Percentiles rank a stretch among this genome's conserved stretches.
These are phyloP conservation scores for Lentinula novae-zelandiae DNA, from an alignment of 1,284 basidiomycete species.

Conservation along the genomic window DNA sequence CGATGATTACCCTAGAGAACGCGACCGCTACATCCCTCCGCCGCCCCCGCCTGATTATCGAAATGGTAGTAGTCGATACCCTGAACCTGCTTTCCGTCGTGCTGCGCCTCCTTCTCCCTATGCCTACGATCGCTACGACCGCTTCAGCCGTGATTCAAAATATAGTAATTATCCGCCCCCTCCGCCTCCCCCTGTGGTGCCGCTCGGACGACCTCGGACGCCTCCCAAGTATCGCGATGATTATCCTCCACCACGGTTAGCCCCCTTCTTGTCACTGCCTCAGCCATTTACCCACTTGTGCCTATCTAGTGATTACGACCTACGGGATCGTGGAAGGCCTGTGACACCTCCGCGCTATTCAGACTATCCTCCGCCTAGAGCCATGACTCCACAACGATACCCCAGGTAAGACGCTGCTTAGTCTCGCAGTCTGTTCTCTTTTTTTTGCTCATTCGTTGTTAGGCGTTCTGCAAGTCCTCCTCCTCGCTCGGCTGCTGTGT, in stretches of 20 bases:
- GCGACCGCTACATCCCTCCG: constrained; percentile 36
- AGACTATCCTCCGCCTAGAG: constrained; percentile 50
- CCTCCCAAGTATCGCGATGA: constrained; percentile 61
- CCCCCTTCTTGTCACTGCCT: neutral
- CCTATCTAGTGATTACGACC: constrained; percentile 39
- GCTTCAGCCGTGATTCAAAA: constrained; percentile 44
- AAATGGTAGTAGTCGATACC: constrained; percentile 30
- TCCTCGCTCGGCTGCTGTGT: constrained; percentile 25
- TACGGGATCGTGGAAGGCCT: constrained; percentile 53
- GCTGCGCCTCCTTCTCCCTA: constrained; percentile 38
- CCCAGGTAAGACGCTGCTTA: neutral
- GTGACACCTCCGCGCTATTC: constrained; percentile 50
- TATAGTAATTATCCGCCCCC: constrained; percentile 37
- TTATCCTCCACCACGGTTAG: constrained; percentile 49
- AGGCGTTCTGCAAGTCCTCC: constrained; percentile 19
- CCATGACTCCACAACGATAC: constrained; percentile 19
- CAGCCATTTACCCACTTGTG: constrained; percentile 1
- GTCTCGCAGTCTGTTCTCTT: neutral
- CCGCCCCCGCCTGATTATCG: constrained; percentile 35
- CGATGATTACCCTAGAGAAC: constrained; percentile 61
- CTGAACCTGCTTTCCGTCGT: constrained; percentile 38
- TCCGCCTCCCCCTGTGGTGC: constrained; percentile 40
- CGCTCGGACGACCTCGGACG: constrained; percentile 39
- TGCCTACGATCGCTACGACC: constrained; percentile 56
- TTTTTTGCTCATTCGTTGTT: neutral